Evolutionary conservation across 352 stramenopile genomes (phyloP), one percentile per base, ranked within the genome.

Genomic region (Globisporangium sylvaticum): DNA sequence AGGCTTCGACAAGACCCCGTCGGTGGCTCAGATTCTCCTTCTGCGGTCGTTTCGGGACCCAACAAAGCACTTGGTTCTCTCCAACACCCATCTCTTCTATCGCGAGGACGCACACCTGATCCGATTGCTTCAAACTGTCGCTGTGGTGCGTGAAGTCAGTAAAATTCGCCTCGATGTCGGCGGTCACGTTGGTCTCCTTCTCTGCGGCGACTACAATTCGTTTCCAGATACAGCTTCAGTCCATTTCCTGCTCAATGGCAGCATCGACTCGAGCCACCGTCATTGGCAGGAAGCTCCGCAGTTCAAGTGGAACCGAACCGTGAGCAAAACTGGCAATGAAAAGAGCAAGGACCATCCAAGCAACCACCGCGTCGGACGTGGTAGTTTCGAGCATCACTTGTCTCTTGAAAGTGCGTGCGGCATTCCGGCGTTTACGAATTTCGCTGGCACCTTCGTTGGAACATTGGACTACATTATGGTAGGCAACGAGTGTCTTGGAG

Each of bases 21-120:
- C 85, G 1, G 72, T 93, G 48, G 85, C 78, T 22, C 85, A 93
- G 58, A 25, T 93, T 15, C 7, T 89, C 1, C 58, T 84, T 7
- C 72, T 93, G 6, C 73, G 75, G 32, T 78, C 74, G 1, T 65
- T 60, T n/a, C 14, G 62, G 1, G 61, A 80, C 22, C 65, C 67
- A 3, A 15, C 58, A 1, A 62, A 67, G 22, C 73, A 48, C 24
- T 55, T 90, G 22, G 39, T 93, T 60, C 57, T 91, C n/a, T 79
- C 74, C 0, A 93, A 93, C 53, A 91, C 85, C 12, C 85, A 93
- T 55, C 65, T 93, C 7, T 93, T 87, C 58, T 93, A 91, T 63
- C 83, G 85, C 2, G 76, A 87, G 68, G 85, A 91, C 59, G 74
- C 81, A 12, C 74, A 93, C 61, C 72, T 91, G 69, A 81, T 91